These are phyloP conservation scores for Melampsora americana DNA, from an alignment of 1,284 basidiomycete species.

Conservation along the genomic window DNA sequence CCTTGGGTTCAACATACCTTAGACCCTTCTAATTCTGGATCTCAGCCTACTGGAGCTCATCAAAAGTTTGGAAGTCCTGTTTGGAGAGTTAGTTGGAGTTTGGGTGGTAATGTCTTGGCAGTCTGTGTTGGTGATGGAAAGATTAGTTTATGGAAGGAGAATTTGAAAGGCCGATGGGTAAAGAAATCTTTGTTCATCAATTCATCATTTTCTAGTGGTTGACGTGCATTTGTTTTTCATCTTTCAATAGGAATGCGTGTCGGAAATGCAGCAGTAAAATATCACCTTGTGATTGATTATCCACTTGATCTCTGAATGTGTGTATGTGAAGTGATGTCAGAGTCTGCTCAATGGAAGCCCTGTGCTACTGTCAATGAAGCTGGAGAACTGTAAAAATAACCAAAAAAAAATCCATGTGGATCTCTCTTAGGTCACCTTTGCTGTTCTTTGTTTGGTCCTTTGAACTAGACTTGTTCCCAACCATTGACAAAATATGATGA, in stretches of 20 bases:
- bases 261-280: slow-evolving; percentile 36
- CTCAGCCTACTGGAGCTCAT: neutral
- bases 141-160: slow-evolving; percentile 98
- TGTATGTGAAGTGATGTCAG: too few species aligned
- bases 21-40: slow-evolving; percentile 50
- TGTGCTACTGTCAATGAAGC: too few species aligned
- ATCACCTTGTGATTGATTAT: too few species aligned
- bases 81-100: slow-evolving; percentile 95
- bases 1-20: slow-evolving; percentile 68
- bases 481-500: too few species aligned
- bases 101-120: slow-evolving; percentile 91
- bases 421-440: too few species aligned
- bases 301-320: too few species aligned
- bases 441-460: too few species aligned
- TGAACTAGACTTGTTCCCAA: too few species aligned
- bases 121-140: slow-evolving; percentile 98
- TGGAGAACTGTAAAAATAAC: too few species aligned
- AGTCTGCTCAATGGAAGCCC: too few species aligned
- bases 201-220: neutral
- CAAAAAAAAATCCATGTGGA: too few species aligned
- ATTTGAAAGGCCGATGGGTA: slow-evolving; percentile 88
- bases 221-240: neutral
- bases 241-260: slow-evolving; percentile 38
- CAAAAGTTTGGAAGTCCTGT: slow-evolving; percentile 86
- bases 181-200: slow-evolving; percentile 63